A percentile compares a stretch with the other conserved stretches of the same genome.
Conservation (phyloP, 345 rosid genomes). For the Lagerstroemia speciosa region DNA sequence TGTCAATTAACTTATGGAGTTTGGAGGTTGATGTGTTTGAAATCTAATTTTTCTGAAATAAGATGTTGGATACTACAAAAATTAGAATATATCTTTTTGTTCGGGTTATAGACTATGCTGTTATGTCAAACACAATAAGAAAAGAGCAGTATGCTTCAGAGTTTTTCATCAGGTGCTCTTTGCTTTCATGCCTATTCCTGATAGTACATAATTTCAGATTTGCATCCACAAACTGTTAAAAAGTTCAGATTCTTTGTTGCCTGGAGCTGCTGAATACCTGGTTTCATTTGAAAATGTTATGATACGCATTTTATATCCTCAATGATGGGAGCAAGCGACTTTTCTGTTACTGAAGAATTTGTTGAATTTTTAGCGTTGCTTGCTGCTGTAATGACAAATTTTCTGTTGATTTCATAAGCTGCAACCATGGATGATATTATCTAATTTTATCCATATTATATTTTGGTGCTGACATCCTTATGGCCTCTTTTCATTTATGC, state of each 20-base stretch:
- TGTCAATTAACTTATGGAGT: background rate
- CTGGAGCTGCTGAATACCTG: background rate
- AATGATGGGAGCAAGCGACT: background rate
- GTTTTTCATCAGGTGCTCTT: background rate
- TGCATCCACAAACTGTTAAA: background rate
- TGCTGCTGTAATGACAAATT: background rate
- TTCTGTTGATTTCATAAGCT: background rate
- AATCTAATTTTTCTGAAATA: background rate
- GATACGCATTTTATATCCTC: background rate
- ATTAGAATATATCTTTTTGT: background rate
- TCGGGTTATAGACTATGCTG: background rate
- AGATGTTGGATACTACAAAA: background rate
- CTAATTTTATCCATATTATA: background rate
- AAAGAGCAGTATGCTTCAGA: background rate
- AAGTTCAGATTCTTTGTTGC: background rate
- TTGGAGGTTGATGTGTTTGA: background rate
- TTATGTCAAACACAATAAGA: background rate
- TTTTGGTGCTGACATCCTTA: background rate
- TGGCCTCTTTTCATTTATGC: constrained; percentile 10
- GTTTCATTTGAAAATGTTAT: no score
- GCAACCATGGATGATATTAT: background rate
- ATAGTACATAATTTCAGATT: background rate
- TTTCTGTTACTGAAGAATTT: background rate
- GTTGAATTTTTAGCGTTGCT: background rate
- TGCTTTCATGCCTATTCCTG: background rate